These are phyloP conservation scores for Halenospora varia DNA, from an alignment of 495 filamentous ascomycete species.

Conservation along the genomic window DNA sequence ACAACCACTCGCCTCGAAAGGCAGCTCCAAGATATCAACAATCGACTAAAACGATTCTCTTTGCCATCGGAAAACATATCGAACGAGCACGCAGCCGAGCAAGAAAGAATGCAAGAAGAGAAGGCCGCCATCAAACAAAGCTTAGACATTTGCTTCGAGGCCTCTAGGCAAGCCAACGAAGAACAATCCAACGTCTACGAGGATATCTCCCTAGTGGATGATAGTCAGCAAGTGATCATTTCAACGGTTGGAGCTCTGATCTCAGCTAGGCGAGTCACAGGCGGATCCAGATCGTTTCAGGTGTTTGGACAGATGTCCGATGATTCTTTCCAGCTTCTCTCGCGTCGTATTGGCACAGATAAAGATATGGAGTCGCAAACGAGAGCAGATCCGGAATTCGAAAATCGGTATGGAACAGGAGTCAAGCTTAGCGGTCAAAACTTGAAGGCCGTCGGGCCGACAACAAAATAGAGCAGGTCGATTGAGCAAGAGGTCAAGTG, in stretches of 20 bases:
- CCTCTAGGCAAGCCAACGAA: constrained; percentile 21
- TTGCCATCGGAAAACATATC: not conserved
- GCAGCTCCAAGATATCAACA: constrained; percentile 24
- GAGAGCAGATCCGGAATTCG: constrained; percentile 20
- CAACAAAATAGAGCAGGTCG: constrained; percentile 6
- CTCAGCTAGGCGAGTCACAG: constrained; percentile 28
- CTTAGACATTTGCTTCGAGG: constrained; percentile 26
- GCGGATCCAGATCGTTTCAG: constrained; percentile 25
- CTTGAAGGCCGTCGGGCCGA: not conserved
- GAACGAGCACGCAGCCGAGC: constrained; percentile 13
- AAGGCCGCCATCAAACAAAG: constrained; percentile 25
- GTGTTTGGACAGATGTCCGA: constrained; percentile 27
- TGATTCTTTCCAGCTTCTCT: constrained; percentile 21
- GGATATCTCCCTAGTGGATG: constrained; percentile 28
- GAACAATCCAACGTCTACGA: constrained; percentile 29
- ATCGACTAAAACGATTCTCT: constrained; percentile 6
- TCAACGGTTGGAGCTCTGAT: constrained; percentile 35
- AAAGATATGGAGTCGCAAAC: constrained; percentile 11
- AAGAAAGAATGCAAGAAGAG: constrained; percentile 19
- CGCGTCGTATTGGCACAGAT: constrained; percentile 2
- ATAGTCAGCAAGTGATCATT: constrained; percentile 31
- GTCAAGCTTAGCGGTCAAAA: constrained; percentile 16
- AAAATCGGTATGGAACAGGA: constrained; percentile 22
- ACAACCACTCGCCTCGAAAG: constrained; percentile 15
- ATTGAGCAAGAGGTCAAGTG: not conserved